Conservation (phyloP, 345 rosid species). For the Linum trigynum region DNA sequence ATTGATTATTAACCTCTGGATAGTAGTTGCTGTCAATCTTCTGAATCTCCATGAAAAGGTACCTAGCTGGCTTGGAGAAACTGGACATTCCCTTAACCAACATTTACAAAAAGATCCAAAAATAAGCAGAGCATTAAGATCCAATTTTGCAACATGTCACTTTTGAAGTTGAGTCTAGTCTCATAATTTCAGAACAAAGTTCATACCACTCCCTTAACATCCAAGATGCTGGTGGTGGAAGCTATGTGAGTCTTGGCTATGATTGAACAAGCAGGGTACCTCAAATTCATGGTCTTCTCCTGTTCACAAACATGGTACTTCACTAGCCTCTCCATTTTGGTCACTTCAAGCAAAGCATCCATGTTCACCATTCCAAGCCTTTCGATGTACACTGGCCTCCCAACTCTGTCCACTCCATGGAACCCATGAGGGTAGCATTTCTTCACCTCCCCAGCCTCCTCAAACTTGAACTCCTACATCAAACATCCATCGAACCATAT, state of each 20-base stretch:
- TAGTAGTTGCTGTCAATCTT: constrained; percentile 58
- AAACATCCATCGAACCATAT: background rate
- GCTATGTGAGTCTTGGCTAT: constrained; percentile 51
- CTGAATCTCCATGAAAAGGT: constrained; percentile 54
- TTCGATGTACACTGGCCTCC: constrained; percentile 53
- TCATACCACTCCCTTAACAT: constrained; percentile 44
- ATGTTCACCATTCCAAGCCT: constrained; percentile 50
- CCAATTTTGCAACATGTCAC: background rate
- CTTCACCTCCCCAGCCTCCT: constrained; percentile 40
- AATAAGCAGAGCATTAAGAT: constrained; percentile 9
- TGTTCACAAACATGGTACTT: constrained; percentile 48
- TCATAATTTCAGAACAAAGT: background rate
- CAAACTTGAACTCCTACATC: constrained; percentile 40
- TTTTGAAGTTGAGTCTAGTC: too few relatives aligned
- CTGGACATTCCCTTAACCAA: constrained; percentile 48
- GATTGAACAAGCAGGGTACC: constrained; percentile 48
- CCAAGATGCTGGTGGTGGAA: constrained; percentile 47
- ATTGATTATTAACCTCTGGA: constrained; percentile 39
- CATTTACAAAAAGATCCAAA: constrained; percentile 9
- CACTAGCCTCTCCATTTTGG: constrained; percentile 37
- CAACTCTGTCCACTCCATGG: constrained; percentile 51
- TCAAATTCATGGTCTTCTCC: constrained; percentile 42
- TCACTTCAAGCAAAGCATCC: constrained; percentile 34
- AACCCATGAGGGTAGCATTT: constrained; percentile 55
- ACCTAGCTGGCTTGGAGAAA: constrained; percentile 58